Evolutionary conservation across 306 rosid species (phyloP), one percentile per base, ranked within the genome.

Genomic region (Gleditsia sinensis): DNA sequence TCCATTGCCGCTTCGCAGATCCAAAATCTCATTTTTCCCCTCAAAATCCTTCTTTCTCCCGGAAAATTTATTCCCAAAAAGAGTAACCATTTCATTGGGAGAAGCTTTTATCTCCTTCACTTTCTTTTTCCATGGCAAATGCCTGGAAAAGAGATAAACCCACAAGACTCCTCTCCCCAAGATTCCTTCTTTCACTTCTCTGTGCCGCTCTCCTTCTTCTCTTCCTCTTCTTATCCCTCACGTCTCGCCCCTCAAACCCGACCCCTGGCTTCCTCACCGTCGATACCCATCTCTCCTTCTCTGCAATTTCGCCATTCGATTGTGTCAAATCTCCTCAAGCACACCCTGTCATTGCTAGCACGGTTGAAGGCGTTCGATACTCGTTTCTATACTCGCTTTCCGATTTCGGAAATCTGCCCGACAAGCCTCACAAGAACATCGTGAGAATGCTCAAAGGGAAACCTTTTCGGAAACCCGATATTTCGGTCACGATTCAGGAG

Each of bases 361-460:
- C 82, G 57, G 98, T 92, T 1, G 99, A 95, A 60, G 97, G 93
- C 9, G 87, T 92, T 34, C 75, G 77, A 12, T 81, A 84, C 84
- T 97, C 99, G 0, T 95, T 95, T 69, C 84, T 95, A 3, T 95
- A 76, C 73, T 95, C 98, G 5, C 92, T 95, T 28, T 88, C 98
- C 3, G 99, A 95, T 75, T 79, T 95, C 59, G 99, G 99, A 9
- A 80, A 33, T 14, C 58, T 95, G 17, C 99, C 99, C 16, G 99
- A 90, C 5, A 95, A 92, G 81, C 99, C 99, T 2, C 96, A 95
- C 81, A 95, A 92, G 85, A 90, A 95, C 85, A 85, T 95, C 2
- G 90, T 77, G 21, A 80, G 99, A 50, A 61, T 88, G 59, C 86
- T 95, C 6, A 95, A 95, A 65, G 97, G 98, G 7, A 95, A 95